Evolutionary conservation across 2,329 filamentous ascomycete species (phyloP).

Genomic region (Trichophyton simii): DNA sequence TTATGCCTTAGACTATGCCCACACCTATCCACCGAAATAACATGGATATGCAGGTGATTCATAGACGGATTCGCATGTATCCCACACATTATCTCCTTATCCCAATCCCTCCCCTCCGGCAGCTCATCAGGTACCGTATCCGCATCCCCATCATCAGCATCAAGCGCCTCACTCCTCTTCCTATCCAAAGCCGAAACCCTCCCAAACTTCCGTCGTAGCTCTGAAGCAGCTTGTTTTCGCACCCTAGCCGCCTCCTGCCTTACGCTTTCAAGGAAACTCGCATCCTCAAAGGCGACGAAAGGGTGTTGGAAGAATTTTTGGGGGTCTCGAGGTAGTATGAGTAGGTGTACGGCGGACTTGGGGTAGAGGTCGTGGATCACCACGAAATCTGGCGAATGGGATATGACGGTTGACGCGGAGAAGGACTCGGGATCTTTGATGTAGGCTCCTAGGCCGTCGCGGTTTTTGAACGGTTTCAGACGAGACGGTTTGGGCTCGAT

Average conservation of each 20-base stretch:
- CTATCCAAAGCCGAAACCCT: constrained; percentile 50
- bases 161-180: constrained; percentile 51
- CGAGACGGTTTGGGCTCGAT: constrained; percentile 12
- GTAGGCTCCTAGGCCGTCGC: constrained; percentile 55
- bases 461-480: constrained; percentile 31
- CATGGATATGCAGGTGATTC: constrained; percentile 82
- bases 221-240: constrained; percentile 53
- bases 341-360: constrained; percentile 71
- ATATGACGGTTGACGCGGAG: constrained; percentile 48
- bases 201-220: constrained; percentile 60
- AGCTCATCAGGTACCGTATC: constrained; percentile 38
- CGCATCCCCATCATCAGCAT: constrained; percentile 38
- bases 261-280: constrained; percentile 54
- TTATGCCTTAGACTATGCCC: constrained; percentile 60
- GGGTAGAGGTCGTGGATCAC: constrained; percentile 74
- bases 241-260: constrained; percentile 50
- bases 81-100: constrained; percentile 58
- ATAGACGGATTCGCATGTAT: constrained; percentile 84
- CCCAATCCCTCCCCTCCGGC: constrained; percentile 67
- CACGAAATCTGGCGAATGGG: constrained; percentile 56
- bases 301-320: constrained; percentile 54
- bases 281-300: constrained; percentile 61
- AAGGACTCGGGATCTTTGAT: constrained; percentile 50
- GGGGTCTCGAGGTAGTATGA: constrained; percentile 67
- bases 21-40: constrained; percentile 67